These are phyloP conservation scores for Populus euphratica DNA, from an alignment of 345 rosid genomes.

Conservation along the genomic window DNA sequence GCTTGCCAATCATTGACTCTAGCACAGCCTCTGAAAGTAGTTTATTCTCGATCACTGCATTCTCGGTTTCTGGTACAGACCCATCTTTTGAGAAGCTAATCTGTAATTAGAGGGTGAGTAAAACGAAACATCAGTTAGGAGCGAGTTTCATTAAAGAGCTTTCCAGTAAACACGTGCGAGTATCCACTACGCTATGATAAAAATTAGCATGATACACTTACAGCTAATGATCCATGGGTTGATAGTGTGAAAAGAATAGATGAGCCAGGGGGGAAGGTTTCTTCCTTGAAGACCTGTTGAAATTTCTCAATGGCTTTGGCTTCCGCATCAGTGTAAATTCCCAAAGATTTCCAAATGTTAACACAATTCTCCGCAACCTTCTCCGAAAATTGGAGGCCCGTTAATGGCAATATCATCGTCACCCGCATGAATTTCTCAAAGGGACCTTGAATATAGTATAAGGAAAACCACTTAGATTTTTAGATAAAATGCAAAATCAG, in stretches of 20 bases:
- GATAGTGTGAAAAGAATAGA: constrained; percentile 68
- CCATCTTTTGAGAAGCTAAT: constrained; percentile 65
- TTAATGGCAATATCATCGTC: constrained; percentile 61
- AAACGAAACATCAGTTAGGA: no score
- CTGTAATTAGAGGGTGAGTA: constrained; percentile 29
- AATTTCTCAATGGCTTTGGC: constrained; percentile 67
- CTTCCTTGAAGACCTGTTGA: constrained; percentile 48
- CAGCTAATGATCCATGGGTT: constrained; percentile 54
- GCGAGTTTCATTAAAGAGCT: no score
- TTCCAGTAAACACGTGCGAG: no score
- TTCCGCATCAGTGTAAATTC: constrained; percentile 65
- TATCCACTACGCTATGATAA: no score
- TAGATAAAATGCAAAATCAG: no score
- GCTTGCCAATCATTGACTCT: constrained; percentile 70
- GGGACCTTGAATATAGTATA: constrained; percentile 27
- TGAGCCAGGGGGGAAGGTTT: constrained; percentile 61
- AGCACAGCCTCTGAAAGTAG: constrained; percentile 58
- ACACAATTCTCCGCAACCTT: constrained; percentile 75
- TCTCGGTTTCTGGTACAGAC: constrained; percentile 43
- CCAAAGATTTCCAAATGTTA: constrained; percentile 63
- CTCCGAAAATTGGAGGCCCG: constrained; percentile 65
- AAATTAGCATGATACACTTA: constrained; percentile 12
- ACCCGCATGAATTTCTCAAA: constrained; percentile 64
- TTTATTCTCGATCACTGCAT: constrained; percentile 57
- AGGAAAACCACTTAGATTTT: neutral